phyloP scores from a whole-genome alignment of 129 eudicot species.

The Dittrichia graveolens region DNA sequence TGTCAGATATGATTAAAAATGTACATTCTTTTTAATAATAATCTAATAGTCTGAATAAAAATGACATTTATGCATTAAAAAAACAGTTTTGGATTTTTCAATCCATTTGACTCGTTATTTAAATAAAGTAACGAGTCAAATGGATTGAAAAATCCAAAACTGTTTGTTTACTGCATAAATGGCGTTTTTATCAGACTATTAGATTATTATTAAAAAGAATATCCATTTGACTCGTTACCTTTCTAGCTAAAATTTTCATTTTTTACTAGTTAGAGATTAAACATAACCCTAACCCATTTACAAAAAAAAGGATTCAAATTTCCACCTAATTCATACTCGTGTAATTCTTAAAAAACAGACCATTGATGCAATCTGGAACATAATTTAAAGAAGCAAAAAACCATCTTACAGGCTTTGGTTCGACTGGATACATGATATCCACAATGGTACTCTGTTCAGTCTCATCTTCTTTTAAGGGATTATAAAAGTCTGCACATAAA shows the following conservation, averaged over 20 bases:
- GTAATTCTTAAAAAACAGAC: not conserved
- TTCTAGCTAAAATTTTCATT: not conserved
- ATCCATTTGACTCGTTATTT: no score
- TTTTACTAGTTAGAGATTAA: not conserved
- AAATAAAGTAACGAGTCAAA: no score
- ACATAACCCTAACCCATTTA: not conserved
- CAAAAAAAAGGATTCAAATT: not conserved
- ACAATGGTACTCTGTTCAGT: conserved; percentile 78
- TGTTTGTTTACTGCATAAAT: no score
- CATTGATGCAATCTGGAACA: conserved; percentile 15
- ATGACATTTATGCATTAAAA: no score
- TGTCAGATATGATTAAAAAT: no score
- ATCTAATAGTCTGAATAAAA: no score
- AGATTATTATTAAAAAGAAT: no score
- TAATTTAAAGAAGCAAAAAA: not conserved
- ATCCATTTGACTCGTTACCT: not conserved
- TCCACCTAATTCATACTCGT: not conserved
- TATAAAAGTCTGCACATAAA: conserved; percentile 63
- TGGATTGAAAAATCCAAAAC: no score
- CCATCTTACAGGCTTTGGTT: conserved; percentile 66
- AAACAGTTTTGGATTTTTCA: no score
- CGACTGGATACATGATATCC: conserved; percentile 58
- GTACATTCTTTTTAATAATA: no score
- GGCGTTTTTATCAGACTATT: no score
- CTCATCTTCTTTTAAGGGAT: conserved; percentile 81